These are phyloP conservation scores for Narthecium ossifragum DNA, from an alignment of 106 monocot species.

Conservation along the genomic window DNA sequence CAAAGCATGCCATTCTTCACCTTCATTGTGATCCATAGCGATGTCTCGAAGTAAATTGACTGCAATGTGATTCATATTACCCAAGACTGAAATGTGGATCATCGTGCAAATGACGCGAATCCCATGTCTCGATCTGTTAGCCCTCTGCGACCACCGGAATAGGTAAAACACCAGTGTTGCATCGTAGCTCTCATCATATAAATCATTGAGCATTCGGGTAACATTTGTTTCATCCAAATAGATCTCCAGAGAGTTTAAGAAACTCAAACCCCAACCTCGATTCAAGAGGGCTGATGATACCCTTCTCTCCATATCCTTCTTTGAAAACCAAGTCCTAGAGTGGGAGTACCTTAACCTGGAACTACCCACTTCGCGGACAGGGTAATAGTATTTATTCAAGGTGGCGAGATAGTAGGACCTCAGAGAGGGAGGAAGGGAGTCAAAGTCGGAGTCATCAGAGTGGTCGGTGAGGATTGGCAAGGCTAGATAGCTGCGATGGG, in stretches of 20 bases:
- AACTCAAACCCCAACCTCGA: constrained; percentile 9
- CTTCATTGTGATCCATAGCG: neutral
- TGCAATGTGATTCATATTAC: constrained; percentile 49
- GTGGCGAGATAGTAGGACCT: no score
- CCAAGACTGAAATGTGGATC: constrained; percentile 38
- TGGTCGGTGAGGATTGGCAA: no score
- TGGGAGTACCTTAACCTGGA: no score
- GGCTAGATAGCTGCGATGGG: no score
- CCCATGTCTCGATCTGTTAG: constrained; percentile 10
- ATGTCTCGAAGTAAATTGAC: constrained; percentile 14
- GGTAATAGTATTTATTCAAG: no score
- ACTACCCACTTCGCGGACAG: no score
- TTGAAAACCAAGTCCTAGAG: constrained; percentile 12
- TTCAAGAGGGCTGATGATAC: constrained; percentile 5
- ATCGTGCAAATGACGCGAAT: constrained; percentile 20
- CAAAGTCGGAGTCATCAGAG: no score
- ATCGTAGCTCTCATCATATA: constrained; percentile 34
- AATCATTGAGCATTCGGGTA: constrained; percentile 11
- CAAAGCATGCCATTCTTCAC: constrained; percentile 3
- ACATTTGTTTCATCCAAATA: constrained; percentile 12
- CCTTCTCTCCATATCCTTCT: constrained; percentile 2
- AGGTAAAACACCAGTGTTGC: constrained; percentile 35
- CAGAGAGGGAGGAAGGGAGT: no score
- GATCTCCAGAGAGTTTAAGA: neutral
- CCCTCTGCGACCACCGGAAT: constrained; percentile 24